Evolutionary conservation across 179 eudicot genomes (phyloP).

Genomic region (Gypsophila paniculata): DNA sequence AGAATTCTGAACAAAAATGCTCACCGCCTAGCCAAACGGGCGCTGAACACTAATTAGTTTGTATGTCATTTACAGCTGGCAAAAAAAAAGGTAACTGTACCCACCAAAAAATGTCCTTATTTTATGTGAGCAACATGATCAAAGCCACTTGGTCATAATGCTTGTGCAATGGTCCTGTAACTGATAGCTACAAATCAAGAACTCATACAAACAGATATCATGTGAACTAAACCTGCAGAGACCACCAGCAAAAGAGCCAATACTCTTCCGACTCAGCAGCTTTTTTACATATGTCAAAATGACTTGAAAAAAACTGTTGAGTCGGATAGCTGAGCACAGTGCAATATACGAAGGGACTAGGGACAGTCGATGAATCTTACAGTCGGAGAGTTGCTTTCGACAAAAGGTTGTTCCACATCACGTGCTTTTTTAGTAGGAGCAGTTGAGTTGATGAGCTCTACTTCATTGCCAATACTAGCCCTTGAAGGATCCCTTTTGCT

Average conservation of each 20-base stretch:
- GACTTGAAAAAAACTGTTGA: too few species aligned
- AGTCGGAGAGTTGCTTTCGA: conserved; percentile 36
- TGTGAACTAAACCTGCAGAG: not conserved
- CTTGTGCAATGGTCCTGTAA: not conserved
- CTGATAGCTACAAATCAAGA: not conserved
- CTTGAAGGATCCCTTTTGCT: conserved; percentile 84
- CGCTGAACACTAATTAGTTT: too few species aligned
- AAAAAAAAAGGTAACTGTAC: too few species aligned
- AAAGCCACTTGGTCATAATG: not conserved
- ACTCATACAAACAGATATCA: not conserved
- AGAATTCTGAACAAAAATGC: too few species aligned
- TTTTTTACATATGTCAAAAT: too few species aligned
- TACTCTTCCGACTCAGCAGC: too few species aligned
- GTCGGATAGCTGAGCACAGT: not conserved
- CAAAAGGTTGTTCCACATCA: conserved; percentile 28
- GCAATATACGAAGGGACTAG: not conserved
- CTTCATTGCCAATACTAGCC: conserved; percentile 83
- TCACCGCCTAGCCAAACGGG: too few species aligned
- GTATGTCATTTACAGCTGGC: too few species aligned
- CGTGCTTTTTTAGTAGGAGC: conserved; percentile 30
- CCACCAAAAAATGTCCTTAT: not conserved
- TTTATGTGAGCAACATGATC: not conserved
- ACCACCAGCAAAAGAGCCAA: not conserved
- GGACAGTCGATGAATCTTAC: conserved; percentile 29
- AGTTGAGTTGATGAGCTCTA: conserved; percentile 63